These are phyloP conservation scores for Melocanna baccifera DNA, from an alignment of 176 grass and related monocot species.

Conservation along the genomic window DNA sequence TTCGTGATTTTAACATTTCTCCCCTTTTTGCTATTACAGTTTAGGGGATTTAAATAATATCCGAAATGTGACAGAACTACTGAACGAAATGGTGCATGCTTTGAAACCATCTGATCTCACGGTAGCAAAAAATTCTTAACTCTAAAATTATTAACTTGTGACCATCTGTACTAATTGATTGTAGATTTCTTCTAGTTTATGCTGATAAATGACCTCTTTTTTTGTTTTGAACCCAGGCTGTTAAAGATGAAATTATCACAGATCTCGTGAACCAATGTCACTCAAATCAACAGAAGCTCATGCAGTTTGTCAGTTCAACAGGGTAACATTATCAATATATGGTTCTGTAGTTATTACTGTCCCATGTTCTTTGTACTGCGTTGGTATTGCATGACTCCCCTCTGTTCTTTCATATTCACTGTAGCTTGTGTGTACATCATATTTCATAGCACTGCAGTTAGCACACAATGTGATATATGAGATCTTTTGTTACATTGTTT, in stretches of 20 bases:
- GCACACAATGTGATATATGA: conserved; percentile 15
- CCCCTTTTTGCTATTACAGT: conserved; percentile 33
- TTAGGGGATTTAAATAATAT: conserved; percentile 75
- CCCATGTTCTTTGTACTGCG: not conserved
- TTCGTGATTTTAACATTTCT: not conserved
- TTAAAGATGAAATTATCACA: conserved; percentile 74
- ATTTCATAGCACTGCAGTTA: conserved; percentile 18
- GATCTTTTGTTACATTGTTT: conserved; percentile 16
- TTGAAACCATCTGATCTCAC: conserved; percentile 58
- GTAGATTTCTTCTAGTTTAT: not conserved
- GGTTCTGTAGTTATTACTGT: not conserved
- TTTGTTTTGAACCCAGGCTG: conserved; percentile 49
- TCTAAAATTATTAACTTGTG: not conserved
- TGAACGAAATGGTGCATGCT: conserved; percentile 85
- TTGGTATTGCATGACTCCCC: not conserved
- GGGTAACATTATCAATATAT: conserved; percentile 47
- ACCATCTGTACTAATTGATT: not conserved
- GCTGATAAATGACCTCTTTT: conserved; percentile 20
- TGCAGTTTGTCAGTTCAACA: conserved; percentile 77
- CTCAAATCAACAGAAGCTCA: conserved; percentile 68
- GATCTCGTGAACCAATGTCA: conserved; percentile 82
- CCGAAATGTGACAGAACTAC: conserved; percentile 62
- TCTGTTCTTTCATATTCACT: conserved; percentile 10
- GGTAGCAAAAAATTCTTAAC: conserved; percentile 41
- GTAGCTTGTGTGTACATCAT: not conserved